These are phyloP conservation scores for Lactifluus subvellereus DNA, from an alignment of 768 basidiomycete genomes.

Conservation along the genomic window DNA sequence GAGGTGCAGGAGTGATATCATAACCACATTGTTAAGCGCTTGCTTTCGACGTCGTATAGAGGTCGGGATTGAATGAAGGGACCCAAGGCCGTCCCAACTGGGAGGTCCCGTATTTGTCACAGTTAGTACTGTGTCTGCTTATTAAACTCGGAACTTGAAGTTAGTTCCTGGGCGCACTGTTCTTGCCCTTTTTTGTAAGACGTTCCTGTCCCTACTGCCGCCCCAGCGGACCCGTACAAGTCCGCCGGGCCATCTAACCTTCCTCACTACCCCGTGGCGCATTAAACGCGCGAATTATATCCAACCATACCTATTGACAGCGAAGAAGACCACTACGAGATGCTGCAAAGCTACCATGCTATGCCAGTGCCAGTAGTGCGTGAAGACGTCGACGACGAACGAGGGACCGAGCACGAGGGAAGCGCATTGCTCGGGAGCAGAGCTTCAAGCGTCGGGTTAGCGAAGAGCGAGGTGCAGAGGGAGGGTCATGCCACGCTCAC, in stretches of 20 bases:
- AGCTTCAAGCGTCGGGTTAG: slow-evolving; percentile 29
- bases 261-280: background rate
- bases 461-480: slow-evolving; percentile 27
- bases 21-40: no score
- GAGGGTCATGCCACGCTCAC: slow-evolving; percentile 67
- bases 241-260: background rate
- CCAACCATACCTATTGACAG: slow-evolving; percentile 6
- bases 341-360: slow-evolving; percentile 68
- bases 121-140: no score
- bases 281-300: background rate
- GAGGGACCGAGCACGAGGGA: slow-evolving; percentile 40
- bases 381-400: slow-evolving; percentile 29
- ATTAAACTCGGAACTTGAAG: no score
- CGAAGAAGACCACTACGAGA: slow-evolving; percentile 42
- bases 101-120: no score
- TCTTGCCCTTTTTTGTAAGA: background rate
- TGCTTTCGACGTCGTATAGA: no score
- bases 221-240: background rate
- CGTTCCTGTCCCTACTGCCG: background rate
- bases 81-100: no score
- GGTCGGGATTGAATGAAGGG: no score
- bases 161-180: background rate
- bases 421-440: slow-evolving; percentile 53
- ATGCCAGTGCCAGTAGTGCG: slow-evolving; percentile 33
- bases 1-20: no score